These are phyloP conservation scores for Fimicolochytrium jonesii DNA, from an alignment of 192 early-diverging fungal genomes.

Conservation along the genomic window DNA sequence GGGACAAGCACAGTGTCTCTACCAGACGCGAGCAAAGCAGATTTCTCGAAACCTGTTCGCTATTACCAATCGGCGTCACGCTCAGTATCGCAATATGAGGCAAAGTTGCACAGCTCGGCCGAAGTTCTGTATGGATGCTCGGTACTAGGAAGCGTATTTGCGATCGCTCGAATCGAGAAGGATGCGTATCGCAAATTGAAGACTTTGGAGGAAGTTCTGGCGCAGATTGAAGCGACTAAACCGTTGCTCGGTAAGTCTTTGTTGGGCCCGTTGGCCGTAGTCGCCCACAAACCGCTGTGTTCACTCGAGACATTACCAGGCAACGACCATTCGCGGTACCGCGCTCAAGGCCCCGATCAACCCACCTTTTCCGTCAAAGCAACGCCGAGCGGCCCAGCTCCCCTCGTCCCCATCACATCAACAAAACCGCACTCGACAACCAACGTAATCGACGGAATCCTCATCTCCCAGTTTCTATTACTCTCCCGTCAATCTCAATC, in stretches of 20 bases:
- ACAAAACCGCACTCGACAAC: no score
- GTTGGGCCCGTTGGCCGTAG: background rate
- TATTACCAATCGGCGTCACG: no score
- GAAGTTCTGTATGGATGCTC: conserved; percentile 2
- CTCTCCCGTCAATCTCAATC: background rate
- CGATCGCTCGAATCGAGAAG: background rate
- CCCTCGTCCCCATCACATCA: no score
- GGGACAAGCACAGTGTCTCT: no score
- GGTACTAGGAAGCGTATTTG: background rate
- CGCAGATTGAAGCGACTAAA: background rate
- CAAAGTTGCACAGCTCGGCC: no score
- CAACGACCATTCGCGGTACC: background rate
- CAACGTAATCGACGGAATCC: conserved; percentile 9
- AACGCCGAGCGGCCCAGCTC: no score
- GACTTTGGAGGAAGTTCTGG: background rate
- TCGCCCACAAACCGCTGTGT: background rate
- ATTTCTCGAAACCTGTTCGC: no score
- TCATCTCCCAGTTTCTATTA: background rate
- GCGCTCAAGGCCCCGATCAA: background rate
- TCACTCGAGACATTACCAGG: background rate
- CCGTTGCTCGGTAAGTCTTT: conserved; percentile 1
- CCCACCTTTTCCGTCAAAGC: background rate
- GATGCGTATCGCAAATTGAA: background rate
- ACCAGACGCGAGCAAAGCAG: no score
- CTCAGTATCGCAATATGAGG: no score